A percentile compares a stretch with the other conserved stretches of the same genome.
phyloP scores from a whole-genome alignment of 2,329 filamentous ascomycete species.

The Venturia aucupariae region DNA sequence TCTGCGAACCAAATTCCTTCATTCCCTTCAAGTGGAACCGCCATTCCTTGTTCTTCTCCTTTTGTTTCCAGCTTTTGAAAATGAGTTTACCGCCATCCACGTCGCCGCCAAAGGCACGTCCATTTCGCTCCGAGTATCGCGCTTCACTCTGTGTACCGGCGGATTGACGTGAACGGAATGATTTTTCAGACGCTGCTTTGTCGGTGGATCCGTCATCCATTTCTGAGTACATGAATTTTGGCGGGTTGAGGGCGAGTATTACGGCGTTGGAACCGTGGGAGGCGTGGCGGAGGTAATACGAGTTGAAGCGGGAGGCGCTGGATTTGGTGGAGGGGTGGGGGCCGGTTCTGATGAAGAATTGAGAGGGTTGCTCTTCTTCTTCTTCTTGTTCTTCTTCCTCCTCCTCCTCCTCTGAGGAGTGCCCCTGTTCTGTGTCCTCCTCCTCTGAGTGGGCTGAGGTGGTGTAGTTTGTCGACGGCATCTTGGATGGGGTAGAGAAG shows the following conservation, averaged over 20 bases:
- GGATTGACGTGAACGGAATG: not conserved
- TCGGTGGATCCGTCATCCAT: not conserved
- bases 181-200: not conserved
- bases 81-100: not conserved
- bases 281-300: not conserved
- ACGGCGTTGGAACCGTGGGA: slow-evolving; percentile 3
- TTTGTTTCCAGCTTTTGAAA: slow-evolving; percentile 3
- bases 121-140: not conserved
- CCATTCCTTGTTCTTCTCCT: not conserved
- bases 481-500: not conserved
- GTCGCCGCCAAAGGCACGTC: not conserved
- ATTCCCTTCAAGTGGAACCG: not conserved
- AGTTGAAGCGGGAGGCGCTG: slow-evolving; percentile 6
- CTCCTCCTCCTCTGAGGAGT: not conserved
- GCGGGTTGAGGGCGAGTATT: not conserved
- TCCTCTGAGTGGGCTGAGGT: slow-evolving; percentile 3
- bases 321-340: not conserved
- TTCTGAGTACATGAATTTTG: slow-evolving; percentile 7
- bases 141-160: not conserved
- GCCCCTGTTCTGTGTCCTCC: not conserved
- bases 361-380: not conserved
- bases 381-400: not conserved
- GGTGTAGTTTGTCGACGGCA: not conserved
- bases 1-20: not conserved
- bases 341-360: not conserved